Conservation (phyloP, 2,329 filamentous ascomycete species). For the Endothia cerciana region DNA sequence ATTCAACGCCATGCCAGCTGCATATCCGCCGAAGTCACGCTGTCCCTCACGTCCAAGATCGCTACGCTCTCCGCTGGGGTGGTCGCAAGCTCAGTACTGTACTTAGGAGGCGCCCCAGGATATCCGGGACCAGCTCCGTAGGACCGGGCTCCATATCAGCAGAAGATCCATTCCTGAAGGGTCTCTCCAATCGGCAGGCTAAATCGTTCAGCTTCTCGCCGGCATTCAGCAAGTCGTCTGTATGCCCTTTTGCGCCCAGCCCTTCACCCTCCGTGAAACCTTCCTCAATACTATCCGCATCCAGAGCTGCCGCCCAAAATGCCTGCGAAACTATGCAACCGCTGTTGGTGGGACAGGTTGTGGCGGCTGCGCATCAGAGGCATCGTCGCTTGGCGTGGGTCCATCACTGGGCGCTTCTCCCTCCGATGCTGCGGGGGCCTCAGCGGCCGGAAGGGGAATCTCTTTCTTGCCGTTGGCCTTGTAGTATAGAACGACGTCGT, state of each 20-base stretch:
- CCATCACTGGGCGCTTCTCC: neutral
- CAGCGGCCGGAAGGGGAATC: slow-evolving; percentile 45
- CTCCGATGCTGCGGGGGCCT: slow-evolving; percentile 22
- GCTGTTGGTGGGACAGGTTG: neutral
- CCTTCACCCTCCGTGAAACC: neutral
- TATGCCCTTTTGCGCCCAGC: neutral
- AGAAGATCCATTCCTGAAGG: neutral
- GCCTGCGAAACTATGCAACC: slow-evolving; percentile 10
- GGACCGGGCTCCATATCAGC: neutral
- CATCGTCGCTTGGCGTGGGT: slow-evolving; percentile 8
- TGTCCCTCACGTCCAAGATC: neutral
- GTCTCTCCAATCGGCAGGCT: neutral
- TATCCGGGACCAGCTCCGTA: neutral
- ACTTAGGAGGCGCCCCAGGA: neutral
- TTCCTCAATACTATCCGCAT: neutral
- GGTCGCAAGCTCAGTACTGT: neutral
- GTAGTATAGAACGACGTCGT: slow-evolving; percentile 88
- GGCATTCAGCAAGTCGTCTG: neutral
- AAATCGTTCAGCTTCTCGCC: neutral
- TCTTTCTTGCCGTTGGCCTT: slow-evolving; percentile 86
- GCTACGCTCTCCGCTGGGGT: neutral
- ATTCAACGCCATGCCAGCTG: neutral
- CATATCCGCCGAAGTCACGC: neutral
- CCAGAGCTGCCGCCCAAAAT: neutral
- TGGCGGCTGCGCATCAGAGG: slow-evolving; percentile 10